Conservation (phyloP, 305 asterid species). For the Fraxinus ornus region DNA sequence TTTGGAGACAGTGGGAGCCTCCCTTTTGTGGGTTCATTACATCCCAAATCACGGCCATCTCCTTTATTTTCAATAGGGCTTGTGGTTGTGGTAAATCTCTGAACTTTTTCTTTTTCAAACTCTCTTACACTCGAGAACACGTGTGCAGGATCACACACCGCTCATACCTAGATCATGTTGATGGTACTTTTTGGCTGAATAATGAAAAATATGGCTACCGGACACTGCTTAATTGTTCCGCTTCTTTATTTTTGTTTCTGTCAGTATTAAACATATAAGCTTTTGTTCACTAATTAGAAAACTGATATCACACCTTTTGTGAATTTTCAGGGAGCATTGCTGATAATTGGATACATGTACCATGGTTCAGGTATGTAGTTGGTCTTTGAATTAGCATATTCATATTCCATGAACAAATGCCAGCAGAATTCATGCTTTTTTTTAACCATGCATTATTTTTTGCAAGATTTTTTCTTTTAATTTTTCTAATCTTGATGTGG, state of each 20-base stretch:
- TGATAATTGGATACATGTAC: constrained; percentile 69
- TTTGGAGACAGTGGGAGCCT: constrained; percentile 55
- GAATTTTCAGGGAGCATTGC: constrained; percentile 74
- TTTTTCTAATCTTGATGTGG: background rate
- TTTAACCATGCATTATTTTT: background rate
- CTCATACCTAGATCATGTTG: constrained; percentile 11
- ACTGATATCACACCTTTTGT: constrained; percentile 22
- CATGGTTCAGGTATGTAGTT: constrained; percentile 69
- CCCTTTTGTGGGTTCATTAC: constrained; percentile 69
- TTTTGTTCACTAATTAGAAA: constrained; percentile 14
- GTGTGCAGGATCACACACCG: background rate
- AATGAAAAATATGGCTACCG: constrained; percentile 1
- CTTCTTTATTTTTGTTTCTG: background rate
- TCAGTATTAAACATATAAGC: constrained; percentile 1
- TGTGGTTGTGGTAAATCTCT: constrained; percentile 57
- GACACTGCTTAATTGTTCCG: background rate
- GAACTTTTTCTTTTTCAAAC: constrained; percentile 6
- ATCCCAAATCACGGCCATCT: constrained; percentile 77
- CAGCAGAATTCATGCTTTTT: background rate
- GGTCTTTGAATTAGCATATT: constrained; percentile 17
- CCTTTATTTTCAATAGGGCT: constrained; percentile 67
- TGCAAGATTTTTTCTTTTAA: background rate
- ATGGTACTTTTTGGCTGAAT: background rate
- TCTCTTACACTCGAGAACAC: background rate
- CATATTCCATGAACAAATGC: background rate